phyloP scores from a whole-genome alignment of 139 green algal genomes.

The Volvox reticuliferus region DNA sequence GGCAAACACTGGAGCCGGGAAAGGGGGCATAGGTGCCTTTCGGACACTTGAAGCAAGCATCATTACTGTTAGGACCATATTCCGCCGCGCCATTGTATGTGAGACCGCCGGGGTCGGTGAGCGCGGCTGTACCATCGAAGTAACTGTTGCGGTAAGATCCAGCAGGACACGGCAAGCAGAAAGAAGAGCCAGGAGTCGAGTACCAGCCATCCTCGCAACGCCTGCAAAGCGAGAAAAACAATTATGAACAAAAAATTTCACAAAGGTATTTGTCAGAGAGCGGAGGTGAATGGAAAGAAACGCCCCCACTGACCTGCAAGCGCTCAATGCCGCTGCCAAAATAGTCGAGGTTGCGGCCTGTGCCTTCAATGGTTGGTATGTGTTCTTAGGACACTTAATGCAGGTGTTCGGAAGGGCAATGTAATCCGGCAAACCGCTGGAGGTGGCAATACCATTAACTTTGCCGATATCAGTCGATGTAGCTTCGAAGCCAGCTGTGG shows the following conservation, averaged over 20 bases:
- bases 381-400: conserved; percentile 41
- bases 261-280: too few species aligned
- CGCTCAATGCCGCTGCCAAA: not conserved
- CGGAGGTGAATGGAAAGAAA: not conserved
- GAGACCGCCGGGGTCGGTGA: not conserved
- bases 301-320: conserved; percentile 13
- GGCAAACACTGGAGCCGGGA: conserved; percentile 6
- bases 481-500: not conserved
- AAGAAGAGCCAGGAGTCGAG: not conserved
- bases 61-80: not conserved
- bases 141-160: conserved; percentile 47
- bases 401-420: conserved; percentile 28
- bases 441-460: not conserved
- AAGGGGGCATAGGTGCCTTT: conserved; percentile 9
- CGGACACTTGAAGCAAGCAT: conserved; percentile 34
- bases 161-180: conserved; percentile 20
- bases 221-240: conserved; percentile 1
- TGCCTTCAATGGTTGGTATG: conserved; percentile 36
- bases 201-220: conserved; percentile 41
- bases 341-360: conserved; percentile 2
- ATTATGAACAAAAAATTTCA: too few species aligned
- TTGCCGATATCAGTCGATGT: not conserved
- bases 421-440: not conserved
- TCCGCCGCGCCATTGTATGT: not conserved
- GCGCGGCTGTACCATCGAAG: not conserved